Evolutionary conservation across 106 monocot species (phyloP).

Genomic region (Acorus calamus): DNA sequence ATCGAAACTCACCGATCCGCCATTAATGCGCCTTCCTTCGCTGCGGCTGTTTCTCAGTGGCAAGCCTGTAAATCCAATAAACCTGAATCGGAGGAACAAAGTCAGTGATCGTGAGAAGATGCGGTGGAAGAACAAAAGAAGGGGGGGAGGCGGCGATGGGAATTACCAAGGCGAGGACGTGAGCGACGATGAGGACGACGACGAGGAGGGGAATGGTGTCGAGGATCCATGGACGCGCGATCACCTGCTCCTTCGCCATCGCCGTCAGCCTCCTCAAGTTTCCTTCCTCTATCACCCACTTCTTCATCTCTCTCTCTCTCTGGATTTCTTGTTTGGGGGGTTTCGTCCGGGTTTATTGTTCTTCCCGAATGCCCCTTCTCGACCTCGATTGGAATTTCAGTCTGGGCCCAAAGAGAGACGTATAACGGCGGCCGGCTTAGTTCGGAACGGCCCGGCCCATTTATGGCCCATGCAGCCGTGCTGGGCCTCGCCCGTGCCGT

Average conservation of each 20-base stretch:
- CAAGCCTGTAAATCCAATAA: slow-evolving; percentile 60
- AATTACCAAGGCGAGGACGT: slow-evolving; percentile 42
- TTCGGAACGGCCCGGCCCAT: no score
- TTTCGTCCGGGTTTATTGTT: no score
- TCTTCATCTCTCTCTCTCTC: no score
- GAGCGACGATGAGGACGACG: slow-evolving; percentile 43
- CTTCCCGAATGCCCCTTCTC: no score
- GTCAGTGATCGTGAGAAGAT: neutral
- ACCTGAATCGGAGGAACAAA: slow-evolving; percentile 17
- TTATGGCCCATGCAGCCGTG: no score
- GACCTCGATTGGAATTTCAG: no score
- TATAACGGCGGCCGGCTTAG: no score
- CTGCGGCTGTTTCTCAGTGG: slow-evolving; percentile 34
- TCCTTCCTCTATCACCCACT: no score
- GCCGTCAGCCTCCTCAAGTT: neutral
- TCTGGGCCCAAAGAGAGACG: no score
- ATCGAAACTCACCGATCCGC: neutral
- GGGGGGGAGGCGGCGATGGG: neutral
- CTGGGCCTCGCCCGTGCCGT: no score
- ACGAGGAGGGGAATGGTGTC: slow-evolving; percentile 27
- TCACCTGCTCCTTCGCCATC: slow-evolving; percentile 1
- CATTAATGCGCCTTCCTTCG: slow-evolving; percentile 39
- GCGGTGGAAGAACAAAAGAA: neutral
- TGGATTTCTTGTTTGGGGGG: no score
- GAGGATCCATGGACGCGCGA: slow-evolving; percentile 20